A percentile compares a stretch with the other conserved stretches of the same genome.
These are phyloP conservation scores for Cystobasidiaceae sp. DNA, from an alignment of 1,284 basidiomycete species.

Conservation along the genomic window DNA sequence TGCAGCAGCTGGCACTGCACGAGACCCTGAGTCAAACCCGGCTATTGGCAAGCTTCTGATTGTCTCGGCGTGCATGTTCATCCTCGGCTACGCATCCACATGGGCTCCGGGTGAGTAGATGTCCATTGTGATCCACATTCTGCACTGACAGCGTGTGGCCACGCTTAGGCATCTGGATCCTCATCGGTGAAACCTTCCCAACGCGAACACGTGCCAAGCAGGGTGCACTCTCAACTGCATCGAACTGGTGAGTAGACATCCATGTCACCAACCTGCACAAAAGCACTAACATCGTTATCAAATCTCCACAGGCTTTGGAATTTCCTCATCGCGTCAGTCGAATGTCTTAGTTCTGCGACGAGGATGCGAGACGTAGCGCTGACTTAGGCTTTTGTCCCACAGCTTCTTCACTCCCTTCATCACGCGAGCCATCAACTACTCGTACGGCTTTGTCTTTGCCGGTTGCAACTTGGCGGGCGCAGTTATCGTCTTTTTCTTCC, in stretches of 20 bases:
- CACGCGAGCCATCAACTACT: conserved; percentile 53
- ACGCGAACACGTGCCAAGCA: conserved; percentile 70
- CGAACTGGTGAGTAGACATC: conserved; percentile 55
- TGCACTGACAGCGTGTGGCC: not conserved
- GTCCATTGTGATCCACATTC: not conserved
- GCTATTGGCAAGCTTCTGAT: conserved; percentile 62
- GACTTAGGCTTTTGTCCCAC: no score
- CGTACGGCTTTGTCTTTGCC: conserved; percentile 61
- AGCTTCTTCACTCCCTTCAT: conserved; percentile 38
- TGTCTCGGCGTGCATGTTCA: conserved; percentile 70
- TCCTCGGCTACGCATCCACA: conserved; percentile 68
- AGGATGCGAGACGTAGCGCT: no score
- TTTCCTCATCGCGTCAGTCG: conserved; percentile 65
- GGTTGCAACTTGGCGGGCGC: conserved; percentile 59
- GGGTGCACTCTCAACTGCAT: conserved; percentile 63
- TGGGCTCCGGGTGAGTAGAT: conserved; percentile 45
- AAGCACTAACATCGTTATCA: not conserved
- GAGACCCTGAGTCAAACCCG: conserved; percentile 53
- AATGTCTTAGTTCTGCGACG: conserved; percentile 1
- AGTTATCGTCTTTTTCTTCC: conserved; percentile 53
- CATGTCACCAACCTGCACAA: not conserved
- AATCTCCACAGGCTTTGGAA: conserved; percentile 49
- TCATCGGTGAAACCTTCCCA: conserved; percentile 71
- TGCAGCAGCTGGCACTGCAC: conserved; percentile 65
- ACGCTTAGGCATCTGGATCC: conserved; percentile 66